Base-by-base conservation (phyloP, 208 protist species). In the Trypanosoma brucei region DNA sequence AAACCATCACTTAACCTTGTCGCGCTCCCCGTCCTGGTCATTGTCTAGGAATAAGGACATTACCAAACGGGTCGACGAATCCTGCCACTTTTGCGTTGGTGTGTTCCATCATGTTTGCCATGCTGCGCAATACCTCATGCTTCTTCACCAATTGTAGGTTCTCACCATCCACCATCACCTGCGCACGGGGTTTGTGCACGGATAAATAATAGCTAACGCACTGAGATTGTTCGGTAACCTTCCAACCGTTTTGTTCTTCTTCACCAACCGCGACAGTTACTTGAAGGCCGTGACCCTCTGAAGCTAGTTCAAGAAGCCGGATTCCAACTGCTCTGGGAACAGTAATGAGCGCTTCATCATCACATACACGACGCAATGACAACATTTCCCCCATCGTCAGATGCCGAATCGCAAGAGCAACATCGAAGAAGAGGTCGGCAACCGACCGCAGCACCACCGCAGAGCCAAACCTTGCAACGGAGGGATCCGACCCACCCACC, bases 1-100 rank as follows among this genome's bases (percentile, higher is more conserved):
- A 22, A 22, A 22, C 22, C 22, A 22, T 22, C 22, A 22, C 22
- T 22, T 22, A 22, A 22, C 22, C 22, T 22, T 22, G 22, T 22
- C 22, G 22, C 22, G 22, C 22, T 22, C 22, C 22, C 22, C 22
- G 22, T 22, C 22, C 22, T 6, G 14, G n/a, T 51, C 40, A 63
- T 33, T 7, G 7, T 30, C 5, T 52, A 39, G 75, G 62, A 45
- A 81, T 55, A 42, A 77, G 51, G 31, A 78, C 9, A 50, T 84
- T 84, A n/a, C 78, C 78, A 54, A 76, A 84, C 1, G 38, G 50
- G 56, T 84, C 78, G 37, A 64, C 42, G 51, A 76, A 69, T 30
- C 75, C 78, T 33, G 62, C 78, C 31, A 59, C 51, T 45, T 57
- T 75, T 30, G 61, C 75, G 33, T 59, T 63, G 9, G 57, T 79